Evolutionary conservation across 768 basidiomycete genomes (phyloP), one percentile per base, ranked within the genome.

Genomic region (Auriscalpium vulgare): DNA sequence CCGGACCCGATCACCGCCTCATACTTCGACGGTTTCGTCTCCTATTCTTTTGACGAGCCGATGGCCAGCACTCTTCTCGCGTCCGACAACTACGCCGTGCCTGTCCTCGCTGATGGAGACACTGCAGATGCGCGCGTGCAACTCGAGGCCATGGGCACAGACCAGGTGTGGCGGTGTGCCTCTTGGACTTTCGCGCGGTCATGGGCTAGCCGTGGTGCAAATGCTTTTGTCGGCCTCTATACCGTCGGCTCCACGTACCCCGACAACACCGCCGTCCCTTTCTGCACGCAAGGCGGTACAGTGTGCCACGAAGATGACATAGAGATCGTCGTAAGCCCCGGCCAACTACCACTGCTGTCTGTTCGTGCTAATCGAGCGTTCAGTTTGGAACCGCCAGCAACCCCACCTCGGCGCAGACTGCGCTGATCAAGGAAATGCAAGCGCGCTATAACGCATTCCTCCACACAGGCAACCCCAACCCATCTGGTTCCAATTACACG

Each of bases 261-360:
- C 9, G 78, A 77, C 45, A 89, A 89, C 70, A 73, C 74, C 43
- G 73, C 55, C 2, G 71, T 81, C 47, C 63, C 80, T 0, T 82
- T 76, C 65, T 91, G 88, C 70, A 75, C 74, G 6, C 66, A 76
- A 60, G 40, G 73, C 35, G 84, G 82, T 37, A 68, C 72, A 35
- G 83, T 89, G 43, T 91, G 88, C 69, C 88, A 90, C 67, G 79
- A 90, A 66, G 89, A 91, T 66, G 90, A 92, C 64, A 91, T 91
- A 57, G 71, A 84, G 72, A 83, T 88, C 66, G 78, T 91, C 57
- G 85, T 85, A 71, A 56, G 84, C 77, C 21, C 29, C 13, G 5
- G 7, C 13, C 29, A 29, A 5, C 29, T 17, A 34, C 36, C n/a
- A 9, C 1, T 34, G 29, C 2, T 10, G 35, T 37, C 44, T 54